Evolutionary conservation across 2,329 filamentous ascomycete species (phyloP), one percentile per base, ranked within the genome.

Genomic region (Graphilbum fragrans): DNA sequence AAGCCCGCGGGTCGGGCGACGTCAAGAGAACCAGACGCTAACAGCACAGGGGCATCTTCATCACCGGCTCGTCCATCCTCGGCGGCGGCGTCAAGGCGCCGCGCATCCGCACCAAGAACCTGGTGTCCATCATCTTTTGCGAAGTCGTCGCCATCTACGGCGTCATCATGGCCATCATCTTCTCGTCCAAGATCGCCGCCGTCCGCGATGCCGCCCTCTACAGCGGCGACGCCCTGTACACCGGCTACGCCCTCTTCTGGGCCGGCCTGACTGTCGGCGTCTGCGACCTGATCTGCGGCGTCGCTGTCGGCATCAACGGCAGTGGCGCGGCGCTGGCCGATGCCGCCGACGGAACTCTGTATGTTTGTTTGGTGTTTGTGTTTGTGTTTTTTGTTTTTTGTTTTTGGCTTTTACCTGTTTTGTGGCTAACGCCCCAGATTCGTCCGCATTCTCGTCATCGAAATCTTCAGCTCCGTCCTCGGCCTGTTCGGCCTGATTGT

Each of bases 71-170:
- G 45, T 94, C 92, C 44, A 98, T 98, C 60, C 76, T 98, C 51
- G 93, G 93, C 57, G 92, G 86, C 54, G 92, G 92, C 69, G 92
- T 98, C 58, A 90, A 85, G 64, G 90, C 92, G 36, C 93, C 93
- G 31, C 83, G 92, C 55, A 98, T 98, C 66, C 86, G 92, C 61
- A 98, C 92, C 49, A 98, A 98, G 80, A 98, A 98, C 72, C 66
- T 98, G 58, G 96, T 98, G 61, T 96, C 90, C 55, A 98, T 98
- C 64, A 96, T 98, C 67, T 98, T 98, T 69, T 98, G 92, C 70
- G 92, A 98, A 68, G 92, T 98, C 58, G 92, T 98, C 56, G 92
- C 92, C 64, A 98, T 98, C 63, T 98, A 98, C 73, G 93, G 93
- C 55, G 90, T 98, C 65, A 98, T 98, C 67, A 98, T 98, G 87